phyloP scores from a whole-genome alignment of 768 basidiomycete genomes.

The Sporobolomyces roseus region DNA sequence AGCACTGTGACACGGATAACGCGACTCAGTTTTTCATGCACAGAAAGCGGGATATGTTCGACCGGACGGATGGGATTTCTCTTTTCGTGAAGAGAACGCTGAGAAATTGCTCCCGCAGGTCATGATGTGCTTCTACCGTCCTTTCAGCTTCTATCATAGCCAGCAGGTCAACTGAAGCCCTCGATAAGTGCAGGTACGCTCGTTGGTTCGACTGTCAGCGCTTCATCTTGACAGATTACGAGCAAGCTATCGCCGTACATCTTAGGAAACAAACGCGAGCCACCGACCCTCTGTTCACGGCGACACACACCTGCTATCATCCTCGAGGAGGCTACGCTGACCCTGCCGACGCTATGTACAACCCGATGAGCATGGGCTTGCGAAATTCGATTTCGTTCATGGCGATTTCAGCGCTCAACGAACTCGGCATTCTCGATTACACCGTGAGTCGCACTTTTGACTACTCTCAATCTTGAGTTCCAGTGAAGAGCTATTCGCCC shows the following conservation, averaged over 20 bases:
- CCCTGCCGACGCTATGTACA: background rate
- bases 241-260: background rate
- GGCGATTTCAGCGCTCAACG: background rate
- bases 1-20: too few relatives aligned
- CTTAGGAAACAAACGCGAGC: background rate
- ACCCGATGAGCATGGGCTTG: background rate
- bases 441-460: background rate
- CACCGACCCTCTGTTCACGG: background rate
- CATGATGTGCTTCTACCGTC: background rate
- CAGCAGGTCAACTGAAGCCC: too few relatives aligned
- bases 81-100: background rate
- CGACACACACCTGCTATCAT: background rate
- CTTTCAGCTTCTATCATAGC: background rate
- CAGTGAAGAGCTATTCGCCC: too few relatives aligned
- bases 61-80: background rate
- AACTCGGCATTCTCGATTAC: background rate
- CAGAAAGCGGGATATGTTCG: background rate
- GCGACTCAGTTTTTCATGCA: too few relatives aligned
- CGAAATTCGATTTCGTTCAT: background rate
- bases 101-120: background rate
- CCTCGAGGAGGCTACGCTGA: background rate
- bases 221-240: background rate
- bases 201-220: background rate
- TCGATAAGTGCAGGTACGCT: slow-evolving; percentile 4
- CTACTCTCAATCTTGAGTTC: background rate